Percentiles rank a stretch among this genome's conserved stretches.
Evolutionary conservation across 2,329 filamentous ascomycete genomes (phyloP).

Genomic region (Grosmannia serpens): DNA sequence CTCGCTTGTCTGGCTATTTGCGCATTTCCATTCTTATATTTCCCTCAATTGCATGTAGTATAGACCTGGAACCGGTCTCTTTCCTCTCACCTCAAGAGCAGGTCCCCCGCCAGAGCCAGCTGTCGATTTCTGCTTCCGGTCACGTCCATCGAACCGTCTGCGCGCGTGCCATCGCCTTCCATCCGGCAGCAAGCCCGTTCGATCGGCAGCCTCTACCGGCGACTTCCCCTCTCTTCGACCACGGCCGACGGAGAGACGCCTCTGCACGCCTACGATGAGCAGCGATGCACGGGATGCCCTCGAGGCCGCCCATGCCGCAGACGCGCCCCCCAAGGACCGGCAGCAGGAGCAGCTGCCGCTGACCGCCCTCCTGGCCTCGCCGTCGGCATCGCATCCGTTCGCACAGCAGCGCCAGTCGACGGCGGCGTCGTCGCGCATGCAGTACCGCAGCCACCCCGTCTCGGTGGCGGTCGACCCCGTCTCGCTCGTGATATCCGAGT

Average conservation of each 20-base stretch:
- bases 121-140: too few relatives aligned
- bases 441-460: conserved; percentile 50
- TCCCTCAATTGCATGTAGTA: conserved; percentile 1
- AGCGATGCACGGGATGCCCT: conserved; percentile 20
- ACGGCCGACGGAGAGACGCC: background rate
- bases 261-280: conserved; percentile 19
- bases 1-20: background rate
- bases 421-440: conserved; percentile 32
- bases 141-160: too few relatives aligned
- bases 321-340: conserved; percentile 11
- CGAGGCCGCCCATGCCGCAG: conserved; percentile 12
- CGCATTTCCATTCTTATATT: background rate
- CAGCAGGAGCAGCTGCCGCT: conserved; percentile 5
- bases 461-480: conserved; percentile 83
- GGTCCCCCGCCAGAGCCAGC: too few relatives aligned
- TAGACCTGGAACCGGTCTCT: too few relatives aligned
- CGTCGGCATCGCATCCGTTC: conserved; percentile 9
- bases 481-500: conserved; percentile 93
- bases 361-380: conserved; percentile 3
- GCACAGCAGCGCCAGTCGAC: background rate
- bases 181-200: background rate
- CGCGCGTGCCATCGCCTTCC: too few relatives aligned
- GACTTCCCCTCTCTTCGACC: background rate
- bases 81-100: background rate
- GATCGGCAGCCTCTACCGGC: background rate